Evolutionary conservation across 169 alveolate genomes (phyloP).

Genomic region (Plasmodium billcollinsi): DNA sequence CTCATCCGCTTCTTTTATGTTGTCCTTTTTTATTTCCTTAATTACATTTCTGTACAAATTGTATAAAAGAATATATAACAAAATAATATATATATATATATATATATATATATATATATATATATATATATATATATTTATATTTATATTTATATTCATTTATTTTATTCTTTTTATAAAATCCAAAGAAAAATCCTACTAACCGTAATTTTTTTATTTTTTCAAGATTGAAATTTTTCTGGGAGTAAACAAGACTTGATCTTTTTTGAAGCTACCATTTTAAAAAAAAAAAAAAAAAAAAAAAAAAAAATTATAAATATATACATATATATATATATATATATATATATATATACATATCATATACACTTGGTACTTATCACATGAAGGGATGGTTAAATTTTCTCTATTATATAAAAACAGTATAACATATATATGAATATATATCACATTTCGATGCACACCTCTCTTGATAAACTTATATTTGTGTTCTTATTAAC

Average conservation of each 20-base stretch:
- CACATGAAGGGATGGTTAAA: background rate
- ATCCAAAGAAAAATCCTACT: background rate
- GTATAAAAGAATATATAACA: background rate
- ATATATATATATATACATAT: background rate
- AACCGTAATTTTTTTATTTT: constrained; percentile 65
- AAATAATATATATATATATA: background rate
- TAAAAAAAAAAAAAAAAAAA: constrained; percentile 9
- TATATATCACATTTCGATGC: background rate
- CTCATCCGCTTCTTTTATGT: constrained; percentile 43
- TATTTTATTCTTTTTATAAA: background rate
- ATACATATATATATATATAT: background rate
- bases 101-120: background rate
- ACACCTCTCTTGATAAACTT: too few species aligned
- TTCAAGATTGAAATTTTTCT: constrained; percentile 43
- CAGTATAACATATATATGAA: too few species aligned
- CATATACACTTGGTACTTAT: background rate
- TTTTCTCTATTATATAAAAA: background rate
- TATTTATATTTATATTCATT: background rate
- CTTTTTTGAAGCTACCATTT: constrained; percentile 34
- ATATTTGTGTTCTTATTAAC: constrained; percentile 5
- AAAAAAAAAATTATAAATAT: background rate
- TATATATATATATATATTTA: background rate
- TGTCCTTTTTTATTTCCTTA: constrained; percentile 67
- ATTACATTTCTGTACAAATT: constrained; percentile 41
- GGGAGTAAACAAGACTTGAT: constrained; percentile 10